phyloP scores from a whole-genome alignment of 805 yeast genomes.

The Zygosaccharomyces bailii region DNA sequence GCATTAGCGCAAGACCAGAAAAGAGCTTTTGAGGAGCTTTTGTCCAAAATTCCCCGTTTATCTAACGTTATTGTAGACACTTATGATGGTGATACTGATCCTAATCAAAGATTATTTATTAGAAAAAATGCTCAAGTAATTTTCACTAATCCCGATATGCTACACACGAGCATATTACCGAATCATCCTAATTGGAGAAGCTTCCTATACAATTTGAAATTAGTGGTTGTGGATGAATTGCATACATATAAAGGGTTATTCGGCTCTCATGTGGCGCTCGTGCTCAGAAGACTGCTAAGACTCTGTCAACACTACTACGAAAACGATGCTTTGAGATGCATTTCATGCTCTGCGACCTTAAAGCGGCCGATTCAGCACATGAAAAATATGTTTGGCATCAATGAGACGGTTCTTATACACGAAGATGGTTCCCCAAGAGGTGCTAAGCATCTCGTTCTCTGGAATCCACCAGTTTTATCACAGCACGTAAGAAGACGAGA shows the following conservation, averaged over 20 bases:
- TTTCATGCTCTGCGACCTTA: conserved; percentile 94
- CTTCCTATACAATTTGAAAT: conserved; percentile 60
- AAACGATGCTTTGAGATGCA: conserved; percentile 55
- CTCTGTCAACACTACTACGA: conserved; percentile 37
- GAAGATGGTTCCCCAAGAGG: conserved; percentile 92
- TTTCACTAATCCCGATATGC: conserved; percentile 93
- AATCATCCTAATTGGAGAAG: conserved; percentile 68
- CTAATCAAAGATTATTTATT: conserved; percentile 48
- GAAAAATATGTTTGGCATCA: conserved; percentile 68
- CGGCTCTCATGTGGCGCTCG: conserved; percentile 87
- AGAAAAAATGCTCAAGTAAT: conserved; percentile 69
- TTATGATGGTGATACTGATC: conserved; percentile 90
- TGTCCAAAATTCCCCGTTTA: conserved; percentile 47
- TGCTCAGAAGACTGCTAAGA: conserved; percentile 75
- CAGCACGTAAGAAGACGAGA: conserved; percentile 55
- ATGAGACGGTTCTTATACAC: conserved; percentile 52
- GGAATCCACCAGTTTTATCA: conserved; percentile 80
- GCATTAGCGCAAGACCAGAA: conserved; percentile 97
- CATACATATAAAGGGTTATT: conserved; percentile 88
- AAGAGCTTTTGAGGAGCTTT: conserved; percentile 62
- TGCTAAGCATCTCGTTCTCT: conserved; percentile 65
- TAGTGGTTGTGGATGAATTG: conserved; percentile 77
- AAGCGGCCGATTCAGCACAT: conserved; percentile 71
- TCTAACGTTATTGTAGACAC: conserved; percentile 60
- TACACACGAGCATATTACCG: conserved; percentile 83